phyloP scores from a whole-genome alignment of 2,329 filamentous ascomycete species.

The Didymosphaeria variabile region DNA sequence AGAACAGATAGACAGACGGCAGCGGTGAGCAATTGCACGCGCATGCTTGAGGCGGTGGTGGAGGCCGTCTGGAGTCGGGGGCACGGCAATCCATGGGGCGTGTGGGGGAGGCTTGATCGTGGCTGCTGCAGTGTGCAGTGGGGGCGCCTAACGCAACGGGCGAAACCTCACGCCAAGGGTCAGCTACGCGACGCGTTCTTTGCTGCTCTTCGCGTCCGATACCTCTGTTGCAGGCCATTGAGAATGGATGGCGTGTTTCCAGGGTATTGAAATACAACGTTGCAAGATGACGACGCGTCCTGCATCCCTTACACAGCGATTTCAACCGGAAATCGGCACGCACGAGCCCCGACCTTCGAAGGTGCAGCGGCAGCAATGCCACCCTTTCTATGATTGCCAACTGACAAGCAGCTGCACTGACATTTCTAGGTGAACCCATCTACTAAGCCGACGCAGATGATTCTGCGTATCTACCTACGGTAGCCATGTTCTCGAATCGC shows the following conservation, averaged over 20 bases:
- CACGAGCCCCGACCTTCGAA: background rate
- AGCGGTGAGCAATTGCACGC: background rate
- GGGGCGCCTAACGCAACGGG: background rate
- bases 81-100: background rate
- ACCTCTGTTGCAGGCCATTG: background rate
- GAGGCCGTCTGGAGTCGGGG: background rate
- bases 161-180: background rate
- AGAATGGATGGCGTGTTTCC: background rate
- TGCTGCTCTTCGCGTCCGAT: background rate
- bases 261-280: background rate
- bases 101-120: background rate
- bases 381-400: background rate
- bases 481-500: constrained; percentile 3
- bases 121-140: background rate
- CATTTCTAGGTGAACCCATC: background rate
- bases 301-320: background rate
- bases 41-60: background rate
- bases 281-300: background rate
- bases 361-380: constrained; percentile 4
- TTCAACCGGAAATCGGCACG: background rate
- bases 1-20: background rate
- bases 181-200: background rate
- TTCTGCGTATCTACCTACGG: constrained; percentile 28
- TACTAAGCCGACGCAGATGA: background rate
- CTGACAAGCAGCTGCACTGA: background rate